phyloP scores from a whole-genome alignment of 164 flowering plant genomes.

The Vitis riparia region DNA sequence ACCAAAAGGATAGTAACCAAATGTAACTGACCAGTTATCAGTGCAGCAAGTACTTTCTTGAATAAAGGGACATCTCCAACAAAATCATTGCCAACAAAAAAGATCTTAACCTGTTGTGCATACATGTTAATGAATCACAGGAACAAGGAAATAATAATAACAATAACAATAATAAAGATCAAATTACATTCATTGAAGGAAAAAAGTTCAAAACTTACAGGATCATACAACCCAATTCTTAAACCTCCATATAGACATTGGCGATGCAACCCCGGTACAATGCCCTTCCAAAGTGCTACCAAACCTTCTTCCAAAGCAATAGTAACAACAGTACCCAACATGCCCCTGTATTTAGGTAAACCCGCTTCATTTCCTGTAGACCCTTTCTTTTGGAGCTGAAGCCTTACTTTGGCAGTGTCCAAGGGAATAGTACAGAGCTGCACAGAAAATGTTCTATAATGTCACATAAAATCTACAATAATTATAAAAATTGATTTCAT shows the following conservation, averaged over 20 bases:
- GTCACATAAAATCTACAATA: too few relatives aligned
- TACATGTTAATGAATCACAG: not conserved
- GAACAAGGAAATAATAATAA: not conserved
- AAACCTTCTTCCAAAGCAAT: constrained; percentile 93
- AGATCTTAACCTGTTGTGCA: constrained; percentile 61
- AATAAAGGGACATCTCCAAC: constrained; percentile 70
- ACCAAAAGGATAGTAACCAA: not conserved
- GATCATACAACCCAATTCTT: constrained; percentile 88
- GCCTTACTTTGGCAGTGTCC: constrained; percentile 95
- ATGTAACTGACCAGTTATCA: constrained; percentile 67
- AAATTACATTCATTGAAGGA: not conserved
- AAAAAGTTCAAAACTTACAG: constrained; percentile 49
- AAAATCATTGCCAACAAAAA: constrained; percentile 64
- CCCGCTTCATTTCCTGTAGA: constrained; percentile 45
- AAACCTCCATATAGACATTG: constrained; percentile 90
- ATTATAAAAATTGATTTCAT: too few relatives aligned
- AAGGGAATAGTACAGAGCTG: constrained; percentile 92
- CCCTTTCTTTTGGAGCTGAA: constrained; percentile 86
- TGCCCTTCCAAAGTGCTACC: constrained; percentile 87
- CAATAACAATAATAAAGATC: not conserved
- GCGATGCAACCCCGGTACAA: constrained; percentile 90
- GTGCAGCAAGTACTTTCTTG: constrained; percentile 81
- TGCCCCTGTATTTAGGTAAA: constrained; percentile 74
- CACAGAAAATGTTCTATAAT: constrained; percentile 5
- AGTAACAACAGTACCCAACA: constrained; percentile 77